Evolutionary conservation across 1,139 yeast species (phyloP).

Genomic region (Zygoascus hellenicus): DNA sequence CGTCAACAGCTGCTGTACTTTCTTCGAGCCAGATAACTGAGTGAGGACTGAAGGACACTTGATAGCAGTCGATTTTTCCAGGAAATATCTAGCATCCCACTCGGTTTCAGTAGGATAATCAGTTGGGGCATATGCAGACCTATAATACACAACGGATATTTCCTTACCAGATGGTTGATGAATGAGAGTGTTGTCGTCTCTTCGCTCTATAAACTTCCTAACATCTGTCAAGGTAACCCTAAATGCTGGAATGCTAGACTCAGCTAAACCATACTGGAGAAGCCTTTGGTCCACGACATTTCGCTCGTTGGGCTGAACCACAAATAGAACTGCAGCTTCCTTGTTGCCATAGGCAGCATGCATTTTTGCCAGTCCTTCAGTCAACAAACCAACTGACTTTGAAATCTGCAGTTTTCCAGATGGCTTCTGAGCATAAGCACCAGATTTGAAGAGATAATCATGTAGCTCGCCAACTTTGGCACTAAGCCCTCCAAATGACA

Average conservation of each 20-base stretch:
- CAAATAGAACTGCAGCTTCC: conserved; percentile 58
- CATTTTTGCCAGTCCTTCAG: conserved; percentile 68
- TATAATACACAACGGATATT: conserved; percentile 80
- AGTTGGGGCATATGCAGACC: conserved; percentile 82
- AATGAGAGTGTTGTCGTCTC: conserved; percentile 34
- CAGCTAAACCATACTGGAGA: conserved; percentile 61
- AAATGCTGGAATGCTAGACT: conserved; percentile 52
- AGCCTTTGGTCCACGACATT: conserved; percentile 89
- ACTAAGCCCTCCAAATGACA: conserved; percentile 89
- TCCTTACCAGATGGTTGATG: conserved; percentile 56
- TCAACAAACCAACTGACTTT: conserved; percentile 53
- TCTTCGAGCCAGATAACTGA: conserved; percentile 88
- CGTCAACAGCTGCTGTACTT: conserved; percentile 83
- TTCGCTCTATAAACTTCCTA: conserved; percentile 36
- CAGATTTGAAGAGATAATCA: conserved; percentile 37
- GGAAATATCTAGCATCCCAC: conserved; percentile 69
- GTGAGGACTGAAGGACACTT: conserved; percentile 88
- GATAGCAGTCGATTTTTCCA: conserved; percentile 74
- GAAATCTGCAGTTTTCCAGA: conserved; percentile 54
- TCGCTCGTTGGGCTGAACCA: conserved; percentile 80
- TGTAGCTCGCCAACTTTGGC: conserved; percentile 75
- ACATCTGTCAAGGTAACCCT: conserved; percentile 67
- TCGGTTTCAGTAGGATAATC: conserved; percentile 57
- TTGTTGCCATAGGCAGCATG: conserved; percentile 44
- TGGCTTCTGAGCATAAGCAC: conserved; percentile 21